Evolutionary conservation across 441 rosid genomes (phyloP).

Genomic region (Mallotus repandus): DNA sequence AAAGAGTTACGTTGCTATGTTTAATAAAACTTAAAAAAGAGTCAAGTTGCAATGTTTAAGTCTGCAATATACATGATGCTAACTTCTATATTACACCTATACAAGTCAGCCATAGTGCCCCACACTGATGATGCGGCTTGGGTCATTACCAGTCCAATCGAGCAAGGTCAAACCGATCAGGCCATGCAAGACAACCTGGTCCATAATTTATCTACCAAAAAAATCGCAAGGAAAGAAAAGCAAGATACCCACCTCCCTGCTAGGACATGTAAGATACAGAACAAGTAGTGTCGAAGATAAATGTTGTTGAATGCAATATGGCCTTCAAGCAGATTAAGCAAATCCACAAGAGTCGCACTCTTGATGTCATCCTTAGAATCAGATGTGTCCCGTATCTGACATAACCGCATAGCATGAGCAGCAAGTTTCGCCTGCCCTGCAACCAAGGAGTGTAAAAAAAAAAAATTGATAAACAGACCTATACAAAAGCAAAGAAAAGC

Average conservation of each 20-base stretch:
- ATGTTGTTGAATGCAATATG: conserved; percentile 70
- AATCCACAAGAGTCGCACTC: conserved; percentile 51
- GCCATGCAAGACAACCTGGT: not conserved
- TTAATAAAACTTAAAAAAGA: conserved; percentile 11
- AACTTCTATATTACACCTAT: not conserved
- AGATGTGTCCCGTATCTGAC: conserved; percentile 60
- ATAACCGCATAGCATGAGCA: conserved; percentile 73
- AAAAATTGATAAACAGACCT: not conserved
- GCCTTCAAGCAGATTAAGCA: conserved; percentile 80
- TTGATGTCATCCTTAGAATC: conserved; percentile 49
- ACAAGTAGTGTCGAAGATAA: conserved; percentile 78
- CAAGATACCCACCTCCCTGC: conserved; percentile 64
- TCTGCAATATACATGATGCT: not conserved
- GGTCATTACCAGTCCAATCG: not conserved
- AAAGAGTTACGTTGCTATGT: conserved; percentile 2
- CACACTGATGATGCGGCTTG: not conserved
- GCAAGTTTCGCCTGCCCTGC: conserved; percentile 89
- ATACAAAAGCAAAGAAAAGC: not conserved
- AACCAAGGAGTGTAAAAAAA: conserved; percentile 23
- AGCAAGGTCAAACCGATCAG: not conserved
- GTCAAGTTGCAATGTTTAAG: conserved; percentile 2
- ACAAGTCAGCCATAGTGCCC: not conserved
- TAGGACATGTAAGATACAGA: conserved; percentile 76
- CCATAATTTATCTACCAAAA: conserved; percentile 7
- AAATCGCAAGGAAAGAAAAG: not conserved